Evolutionary conservation across 2,329 filamentous ascomycete species (phyloP).

Genomic region (Sclerotinia spermophila): DNA sequence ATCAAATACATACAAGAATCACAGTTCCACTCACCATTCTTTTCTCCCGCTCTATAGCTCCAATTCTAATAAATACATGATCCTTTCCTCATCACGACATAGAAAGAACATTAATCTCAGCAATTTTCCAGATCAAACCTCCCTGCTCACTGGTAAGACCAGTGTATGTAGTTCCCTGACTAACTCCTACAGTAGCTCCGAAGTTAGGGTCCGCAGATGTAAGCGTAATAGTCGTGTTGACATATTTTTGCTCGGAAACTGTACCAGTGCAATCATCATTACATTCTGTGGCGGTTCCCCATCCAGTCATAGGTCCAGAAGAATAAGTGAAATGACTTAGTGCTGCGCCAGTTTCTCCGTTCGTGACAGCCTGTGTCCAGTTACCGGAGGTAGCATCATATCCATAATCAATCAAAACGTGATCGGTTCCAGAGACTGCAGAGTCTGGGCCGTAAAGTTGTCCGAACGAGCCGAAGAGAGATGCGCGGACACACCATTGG

Average conservation of each 20-base stretch:
- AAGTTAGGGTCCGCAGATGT: constrained; percentile 37
- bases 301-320: constrained; percentile 41
- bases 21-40: neutral
- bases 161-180: constrained; percentile 38
- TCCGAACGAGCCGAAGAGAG: constrained; percentile 42
- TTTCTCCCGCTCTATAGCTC: neutral
- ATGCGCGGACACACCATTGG: constrained; percentile 43
- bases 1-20: neutral
- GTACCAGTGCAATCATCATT: constrained; percentile 40
- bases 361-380: constrained; percentile 37
- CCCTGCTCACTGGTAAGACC: constrained; percentile 37
- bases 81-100: constrained; percentile 29
- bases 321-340: constrained; percentile 39
- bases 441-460: constrained; percentile 37
- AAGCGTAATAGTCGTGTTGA: constrained; percentile 42
- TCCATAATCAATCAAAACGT: constrained; percentile 36
- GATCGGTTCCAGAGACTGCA: constrained; percentile 32
- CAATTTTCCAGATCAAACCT: constrained; percentile 41
- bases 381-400: constrained; percentile 24
- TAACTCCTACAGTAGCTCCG: constrained; percentile 32
- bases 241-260: constrained; percentile 40
- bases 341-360: constrained; percentile 37
- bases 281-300: constrained; percentile 43
- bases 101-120: constrained; percentile 38
- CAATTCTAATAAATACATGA: neutral